A percentile compares a stretch with the other conserved stretches of the same genome.
These are phyloP conservation scores for Pezicula neosporulosa DNA, from an alignment of 2,329 filamentous ascomycete species.

Conservation along the genomic window DNA sequence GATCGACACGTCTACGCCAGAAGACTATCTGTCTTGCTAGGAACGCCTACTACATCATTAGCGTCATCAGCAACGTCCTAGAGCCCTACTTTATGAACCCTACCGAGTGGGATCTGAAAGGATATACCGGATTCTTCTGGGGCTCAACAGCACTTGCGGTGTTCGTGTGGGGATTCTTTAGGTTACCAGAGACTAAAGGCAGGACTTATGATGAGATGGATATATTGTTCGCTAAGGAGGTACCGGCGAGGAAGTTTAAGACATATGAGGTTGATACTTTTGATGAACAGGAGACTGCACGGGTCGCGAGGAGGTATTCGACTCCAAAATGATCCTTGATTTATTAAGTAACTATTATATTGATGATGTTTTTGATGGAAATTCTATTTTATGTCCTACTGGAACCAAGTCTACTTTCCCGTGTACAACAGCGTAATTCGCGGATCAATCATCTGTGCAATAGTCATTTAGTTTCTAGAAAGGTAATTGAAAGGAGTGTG, in stretches of 20 bases:
- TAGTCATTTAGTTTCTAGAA: no score
- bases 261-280: constrained; percentile 3
- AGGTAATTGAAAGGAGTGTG: no score
- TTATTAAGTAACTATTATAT: no score
- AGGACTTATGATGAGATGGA: constrained; percentile 41
- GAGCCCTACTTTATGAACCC: constrained; percentile 46
- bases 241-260: constrained; percentile 24
- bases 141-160: constrained; percentile 40
- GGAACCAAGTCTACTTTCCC: no score
- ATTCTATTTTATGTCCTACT: no score
- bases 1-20: constrained; percentile 48
- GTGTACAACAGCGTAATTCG: no score
- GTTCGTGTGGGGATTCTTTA: constrained; percentile 35
- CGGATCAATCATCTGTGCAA: no score
- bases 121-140: constrained; percentile 45
- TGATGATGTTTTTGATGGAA: no score
- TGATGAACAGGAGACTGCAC: background rate
- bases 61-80: constrained; percentile 42
- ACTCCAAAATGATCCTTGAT: no score
- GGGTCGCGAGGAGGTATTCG: no score
- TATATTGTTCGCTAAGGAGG: constrained; percentile 33
- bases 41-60: constrained; percentile 43
- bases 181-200: constrained; percentile 36
- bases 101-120: constrained; percentile 42
- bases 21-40: constrained; percentile 53